Evolutionary conservation across 2,329 filamentous ascomycete genomes (phyloP).

Genomic region (Aspergillus sp.): DNA sequence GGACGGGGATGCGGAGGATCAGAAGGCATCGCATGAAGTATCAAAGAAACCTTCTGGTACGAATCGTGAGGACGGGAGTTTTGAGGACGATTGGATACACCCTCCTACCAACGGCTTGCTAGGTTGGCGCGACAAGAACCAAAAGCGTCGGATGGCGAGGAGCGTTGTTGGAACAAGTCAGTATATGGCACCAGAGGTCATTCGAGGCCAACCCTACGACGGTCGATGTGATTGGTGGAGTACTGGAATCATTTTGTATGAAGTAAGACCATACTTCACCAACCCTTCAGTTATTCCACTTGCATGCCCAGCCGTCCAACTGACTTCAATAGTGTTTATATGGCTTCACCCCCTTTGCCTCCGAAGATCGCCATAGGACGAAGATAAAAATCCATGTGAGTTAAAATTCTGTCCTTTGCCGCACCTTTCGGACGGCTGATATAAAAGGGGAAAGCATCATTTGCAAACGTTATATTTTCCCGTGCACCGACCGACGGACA

Average conservation of each 20-base stretch:
- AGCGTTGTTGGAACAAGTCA: slow-evolving; percentile 94
- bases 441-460: slow-evolving; percentile 58
- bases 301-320: background rate
- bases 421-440: slow-evolving; percentile 5
- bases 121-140: slow-evolving; percentile 67
- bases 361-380: slow-evolving; percentile 76
- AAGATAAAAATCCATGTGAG: slow-evolving; percentile 80
- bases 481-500: slow-evolving; percentile 50
- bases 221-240: slow-evolving; percentile 97
- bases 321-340: slow-evolving; percentile 67
- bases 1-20: slow-evolving; percentile 71
- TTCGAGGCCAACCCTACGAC: slow-evolving; percentile 79
- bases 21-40: slow-evolving; percentile 50
- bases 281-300: background rate
- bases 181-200: slow-evolving; percentile 97
- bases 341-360: slow-evolving; percentile 84
- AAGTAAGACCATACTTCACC: slow-evolving; percentile 48
- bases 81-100: slow-evolving; percentile 32
- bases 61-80: background rate
- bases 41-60: slow-evolving; percentile 12
- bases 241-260: slow-evolving; percentile 88
- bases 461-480: slow-evolving; percentile 71
- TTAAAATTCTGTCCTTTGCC: slow-evolving; percentile 8
- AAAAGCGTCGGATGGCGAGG: slow-evolving; percentile 71
- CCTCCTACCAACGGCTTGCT: slow-evolving; percentile 54